phyloP scores from a whole-genome alignment of 148 eudicot species.

The Arctostaphylos glauca region DNA sequence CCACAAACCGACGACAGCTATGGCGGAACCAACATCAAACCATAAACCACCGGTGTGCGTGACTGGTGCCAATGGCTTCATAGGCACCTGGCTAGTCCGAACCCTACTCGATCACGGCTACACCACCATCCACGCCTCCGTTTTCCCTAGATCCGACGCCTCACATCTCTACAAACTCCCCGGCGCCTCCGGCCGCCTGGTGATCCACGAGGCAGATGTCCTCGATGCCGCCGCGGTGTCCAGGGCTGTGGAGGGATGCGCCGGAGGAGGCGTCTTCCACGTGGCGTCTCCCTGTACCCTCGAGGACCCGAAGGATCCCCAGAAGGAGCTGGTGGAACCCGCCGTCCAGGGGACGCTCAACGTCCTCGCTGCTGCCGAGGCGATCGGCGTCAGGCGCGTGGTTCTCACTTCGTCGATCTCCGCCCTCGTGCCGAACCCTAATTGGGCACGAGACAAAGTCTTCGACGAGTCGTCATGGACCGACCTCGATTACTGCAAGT shows the following conservation, averaged over 20 bases:
- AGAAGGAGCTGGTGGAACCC: slow-evolving; percentile 66
- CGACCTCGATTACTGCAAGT: slow-evolving; percentile 71
- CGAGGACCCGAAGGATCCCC: slow-evolving; percentile 68
- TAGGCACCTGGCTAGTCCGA: slow-evolving; percentile 64
- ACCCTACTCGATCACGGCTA: slow-evolving; percentile 55
- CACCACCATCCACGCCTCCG: slow-evolving; percentile 60
- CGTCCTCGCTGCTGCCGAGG: slow-evolving; percentile 64
- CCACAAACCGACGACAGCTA: background rate
- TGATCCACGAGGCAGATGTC: slow-evolving; percentile 52
- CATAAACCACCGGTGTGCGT: slow-evolving; percentile 49
- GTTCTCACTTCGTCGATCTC: slow-evolving; percentile 79
- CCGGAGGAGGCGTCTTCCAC: slow-evolving; percentile 73
- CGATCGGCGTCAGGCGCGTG: slow-evolving; percentile 55
- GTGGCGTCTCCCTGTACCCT: slow-evolving; percentile 87
- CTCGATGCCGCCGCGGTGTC: slow-evolving; percentile 51
- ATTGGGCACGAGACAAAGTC: slow-evolving; percentile 32
- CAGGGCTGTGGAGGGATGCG: slow-evolving; percentile 47
- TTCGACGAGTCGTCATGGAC: slow-evolving; percentile 70
- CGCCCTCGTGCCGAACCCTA: slow-evolving; percentile 77
- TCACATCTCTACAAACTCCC: slow-evolving; percentile 55
- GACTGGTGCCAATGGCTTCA: slow-evolving; percentile 94
- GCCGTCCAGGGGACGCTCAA: slow-evolving; percentile 76
- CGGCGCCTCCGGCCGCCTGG: slow-evolving; percentile 26
- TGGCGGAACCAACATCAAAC: background rate
- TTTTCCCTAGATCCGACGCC: slow-evolving; percentile 58